phyloP scores from a whole-genome alignment of 352 stramenopile species.

The Pythium utonaiense region DNA sequence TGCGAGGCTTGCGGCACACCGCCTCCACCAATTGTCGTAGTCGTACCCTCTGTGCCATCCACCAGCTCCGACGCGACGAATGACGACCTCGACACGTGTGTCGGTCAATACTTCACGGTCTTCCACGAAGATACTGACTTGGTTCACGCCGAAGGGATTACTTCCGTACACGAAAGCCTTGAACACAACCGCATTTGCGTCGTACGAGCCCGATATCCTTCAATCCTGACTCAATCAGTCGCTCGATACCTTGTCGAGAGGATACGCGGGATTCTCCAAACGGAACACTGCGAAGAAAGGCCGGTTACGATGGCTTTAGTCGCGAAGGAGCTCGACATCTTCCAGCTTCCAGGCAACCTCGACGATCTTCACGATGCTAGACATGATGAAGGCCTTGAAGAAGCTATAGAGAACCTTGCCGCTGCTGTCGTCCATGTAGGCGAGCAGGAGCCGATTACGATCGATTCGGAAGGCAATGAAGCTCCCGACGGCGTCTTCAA shows the following conservation, averaged over 20 bases:
- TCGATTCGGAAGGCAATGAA: background rate
- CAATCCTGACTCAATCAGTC: background rate
- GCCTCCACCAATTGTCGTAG: slow-evolving; percentile 11
- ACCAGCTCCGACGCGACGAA: background rate
- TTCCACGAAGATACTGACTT: slow-evolving; percentile 1
- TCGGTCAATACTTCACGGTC: slow-evolving; percentile 10
- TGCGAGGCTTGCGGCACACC: slow-evolving; percentile 4
- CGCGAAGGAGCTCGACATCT: slow-evolving; percentile 4
- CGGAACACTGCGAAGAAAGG: background rate
- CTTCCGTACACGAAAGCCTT: slow-evolving; percentile 1
- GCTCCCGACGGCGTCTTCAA: slow-evolving; percentile 9
- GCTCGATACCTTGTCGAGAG: background rate
- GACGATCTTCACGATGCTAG: background rate
- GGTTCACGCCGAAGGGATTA: background rate
- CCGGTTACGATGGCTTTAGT: slow-evolving; percentile 1
- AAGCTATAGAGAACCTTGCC: slow-evolving; percentile 5
- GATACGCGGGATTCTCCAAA: background rate
- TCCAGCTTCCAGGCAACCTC: background rate
- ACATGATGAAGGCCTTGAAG: background rate
- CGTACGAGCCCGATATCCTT: background rate
- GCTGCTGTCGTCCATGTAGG: slow-evolving; percentile 9
- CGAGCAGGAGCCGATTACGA: background rate
- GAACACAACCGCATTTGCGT: slow-evolving; percentile 7
- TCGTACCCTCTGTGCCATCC: background rate
- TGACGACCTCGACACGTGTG: background rate